phyloP scores from a whole-genome alignment of 495 filamentous ascomycete species.

The Xylaria sp. region DNA sequence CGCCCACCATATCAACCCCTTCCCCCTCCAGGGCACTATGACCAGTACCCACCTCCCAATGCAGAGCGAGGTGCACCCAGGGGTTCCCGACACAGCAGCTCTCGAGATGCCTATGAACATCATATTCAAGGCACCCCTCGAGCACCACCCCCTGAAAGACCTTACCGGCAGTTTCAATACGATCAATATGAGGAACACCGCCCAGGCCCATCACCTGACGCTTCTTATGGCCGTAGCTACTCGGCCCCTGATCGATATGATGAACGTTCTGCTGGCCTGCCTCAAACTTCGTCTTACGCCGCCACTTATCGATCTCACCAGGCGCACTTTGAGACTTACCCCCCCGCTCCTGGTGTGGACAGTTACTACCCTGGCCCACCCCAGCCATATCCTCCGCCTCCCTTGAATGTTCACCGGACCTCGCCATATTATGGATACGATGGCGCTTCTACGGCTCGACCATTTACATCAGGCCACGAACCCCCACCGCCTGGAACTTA shows the following conservation, averaged over 20 bases:
- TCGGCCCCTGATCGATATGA: conserved; percentile 38
- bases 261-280: conserved; percentile 42
- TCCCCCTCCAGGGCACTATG: conserved; percentile 31
- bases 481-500: conserved; percentile 30
- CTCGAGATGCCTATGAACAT: conserved; percentile 25
- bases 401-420: neutral
- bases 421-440: conserved; percentile 20
- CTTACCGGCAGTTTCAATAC: conserved; percentile 23
- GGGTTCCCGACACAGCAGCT: neutral
- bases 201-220: neutral
- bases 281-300: conserved; percentile 31
- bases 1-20: conserved; percentile 16
- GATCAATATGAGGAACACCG: conserved; percentile 22
- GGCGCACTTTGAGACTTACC: conserved; percentile 4
- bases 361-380: conserved; percentile 15
- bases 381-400: conserved; percentile 5
- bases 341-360: conserved; percentile 17
- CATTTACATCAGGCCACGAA: conserved; percentile 27
- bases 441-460: neutral
- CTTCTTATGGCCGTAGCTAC: conserved; percentile 22
- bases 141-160: conserved; percentile 22
- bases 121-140: conserved; percentile 23
- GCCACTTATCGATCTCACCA: conserved; percentile 6
- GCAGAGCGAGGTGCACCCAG: neutral
- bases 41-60: conserved; percentile 36